Evolutionary conservation across 208 protist genomes (phyloP), one percentile per base, ranked within the genome.

Genomic region (Acanthamoeba quina): DNA sequence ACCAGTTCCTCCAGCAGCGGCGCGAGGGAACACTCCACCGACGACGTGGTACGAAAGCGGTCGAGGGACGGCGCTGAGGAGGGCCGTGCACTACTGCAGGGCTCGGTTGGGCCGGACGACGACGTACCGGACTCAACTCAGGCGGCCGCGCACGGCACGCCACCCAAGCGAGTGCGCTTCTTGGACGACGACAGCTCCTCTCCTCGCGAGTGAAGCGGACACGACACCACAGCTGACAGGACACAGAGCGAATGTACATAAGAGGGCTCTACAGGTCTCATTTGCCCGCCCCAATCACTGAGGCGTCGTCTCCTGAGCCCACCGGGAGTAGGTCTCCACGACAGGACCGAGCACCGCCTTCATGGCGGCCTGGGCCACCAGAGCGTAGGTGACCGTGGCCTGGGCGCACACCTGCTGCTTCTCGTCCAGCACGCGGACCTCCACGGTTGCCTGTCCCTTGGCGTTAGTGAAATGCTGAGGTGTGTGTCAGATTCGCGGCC

Each of bases 151-250:
- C 26, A 7, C 15, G 41, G 11, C 13, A n/a, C 11, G 34, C 34
- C 9, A 15, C 72, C 34, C 7, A 80, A 80, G 72, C 72, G 72
- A 7, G 72, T 80, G 72, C 72, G 72, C 72, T 80, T 80, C 41
- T 80, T 80, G 29, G 41, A 49, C 41, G 41, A 10, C 41, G 41
- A 47, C 6, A 47, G 41, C 41, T 47, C 41, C 41, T 47, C 41
- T 47, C 9, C 41, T 0, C 3, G 41, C 6, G 1, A 56, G 52
- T 56, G 52, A 56, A 19, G 11, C 52, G 52, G 52, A 56, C 52
- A n/a, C 21, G 2, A 26, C 11, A 26, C 9, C 15, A 26, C 26
- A 26, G 26, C 58, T n/a, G 58, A 19, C 21, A 64, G 37, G 37
- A 3, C 37, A 26, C 15, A 64, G 15, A 26, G 26, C 58, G 21